Conservation (phyloP, 164 flowering plant genomes). For the Buxus sempervirens region DNA sequence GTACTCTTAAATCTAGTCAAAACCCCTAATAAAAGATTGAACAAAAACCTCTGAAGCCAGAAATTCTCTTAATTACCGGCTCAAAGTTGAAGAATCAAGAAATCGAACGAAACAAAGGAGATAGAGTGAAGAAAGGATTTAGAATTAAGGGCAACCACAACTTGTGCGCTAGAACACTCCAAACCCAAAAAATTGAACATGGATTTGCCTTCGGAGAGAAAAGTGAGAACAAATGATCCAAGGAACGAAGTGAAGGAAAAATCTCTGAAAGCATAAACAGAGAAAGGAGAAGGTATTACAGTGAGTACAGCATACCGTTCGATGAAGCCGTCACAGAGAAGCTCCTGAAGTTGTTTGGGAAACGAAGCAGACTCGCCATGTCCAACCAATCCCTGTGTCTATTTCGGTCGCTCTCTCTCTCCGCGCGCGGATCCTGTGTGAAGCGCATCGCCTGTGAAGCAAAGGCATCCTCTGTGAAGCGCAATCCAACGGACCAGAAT, state of each 20-base stretch:
- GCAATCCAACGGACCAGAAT: no score
- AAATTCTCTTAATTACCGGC: not conserved
- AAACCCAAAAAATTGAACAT: not conserved
- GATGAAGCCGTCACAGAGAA: slow-evolving; percentile 46
- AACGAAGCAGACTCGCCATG: slow-evolving; percentile 44
- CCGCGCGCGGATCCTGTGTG: no score
- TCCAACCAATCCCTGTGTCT: slow-evolving; percentile 3
- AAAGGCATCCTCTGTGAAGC: no score
- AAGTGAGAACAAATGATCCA: no score
- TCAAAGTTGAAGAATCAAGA: not conserved
- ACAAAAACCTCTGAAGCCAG: not conserved
- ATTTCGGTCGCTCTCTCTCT: slow-evolving; percentile 16
- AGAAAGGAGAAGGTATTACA: not conserved
- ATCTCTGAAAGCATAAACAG: not conserved
- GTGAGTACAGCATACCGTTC: slow-evolving; percentile 28
- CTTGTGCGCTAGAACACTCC: not conserved
- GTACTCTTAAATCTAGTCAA: not conserved
- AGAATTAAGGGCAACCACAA: not conserved
- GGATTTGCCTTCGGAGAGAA: no score
- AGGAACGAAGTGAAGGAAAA: no score
- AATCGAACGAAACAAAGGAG: not conserved
- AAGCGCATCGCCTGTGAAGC: no score
- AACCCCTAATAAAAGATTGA: not conserved
- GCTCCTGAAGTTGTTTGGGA: slow-evolving; percentile 28
- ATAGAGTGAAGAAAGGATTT: not conserved